A percentile compares a stretch with the other conserved stretches of the same genome.
Conservation (phyloP, 495 filamentous ascomycete species). For the Penicilliopsis zonata region DNA sequence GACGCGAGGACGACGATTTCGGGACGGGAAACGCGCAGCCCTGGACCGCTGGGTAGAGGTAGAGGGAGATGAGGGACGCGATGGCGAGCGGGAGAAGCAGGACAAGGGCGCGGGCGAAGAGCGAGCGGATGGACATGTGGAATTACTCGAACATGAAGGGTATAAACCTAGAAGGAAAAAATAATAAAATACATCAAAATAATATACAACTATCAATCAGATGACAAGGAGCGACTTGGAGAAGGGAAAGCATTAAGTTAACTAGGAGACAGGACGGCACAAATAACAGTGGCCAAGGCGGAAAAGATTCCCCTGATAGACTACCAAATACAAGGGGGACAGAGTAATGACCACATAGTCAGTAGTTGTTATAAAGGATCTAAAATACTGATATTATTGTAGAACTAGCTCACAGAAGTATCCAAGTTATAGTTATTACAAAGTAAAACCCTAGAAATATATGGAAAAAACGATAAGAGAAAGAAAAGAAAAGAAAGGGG, state of each 20-base stretch:
- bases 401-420: no score
- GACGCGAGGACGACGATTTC: constrained; percentile 5
- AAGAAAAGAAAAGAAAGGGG: constrained; percentile 5
- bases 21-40: constrained; percentile 71
- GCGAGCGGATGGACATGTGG: constrained; percentile 42
- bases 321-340: no score
- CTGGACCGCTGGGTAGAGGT: constrained; percentile 76
- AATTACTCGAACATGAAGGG: constrained; percentile 2
- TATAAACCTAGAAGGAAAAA: constrained; percentile 4
- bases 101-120: constrained; percentile 49
- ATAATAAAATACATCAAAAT: constrained; percentile 3
- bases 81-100: constrained; percentile 61
- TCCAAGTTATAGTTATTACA: neutral
- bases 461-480: constrained; percentile 4
- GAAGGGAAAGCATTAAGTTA: no score
- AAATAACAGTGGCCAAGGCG: no score
- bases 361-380: neutral
- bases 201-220: no score
- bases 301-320: no score
- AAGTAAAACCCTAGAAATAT: constrained; percentile 5
- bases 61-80: constrained; percentile 62
- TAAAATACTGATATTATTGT: neutral
- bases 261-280: no score
- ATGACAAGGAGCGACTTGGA: no score
- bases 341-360: neutral